These are phyloP conservation scores for Citrus unshiu DNA, from an alignment of 345 rosid species.

Conservation along the genomic window DNA sequence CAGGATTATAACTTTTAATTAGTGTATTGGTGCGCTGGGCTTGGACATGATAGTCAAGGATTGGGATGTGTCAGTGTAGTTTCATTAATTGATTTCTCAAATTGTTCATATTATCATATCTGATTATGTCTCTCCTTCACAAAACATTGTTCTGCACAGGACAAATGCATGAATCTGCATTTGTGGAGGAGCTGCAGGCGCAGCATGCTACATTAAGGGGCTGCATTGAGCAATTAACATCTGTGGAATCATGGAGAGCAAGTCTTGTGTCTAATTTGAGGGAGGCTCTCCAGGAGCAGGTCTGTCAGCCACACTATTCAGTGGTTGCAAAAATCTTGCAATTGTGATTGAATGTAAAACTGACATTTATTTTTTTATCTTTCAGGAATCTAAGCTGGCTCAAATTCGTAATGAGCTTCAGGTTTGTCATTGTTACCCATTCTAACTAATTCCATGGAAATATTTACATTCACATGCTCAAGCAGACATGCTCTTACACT, in stretches of 20 bases:
- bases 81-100: background rate
- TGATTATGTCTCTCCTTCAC: background rate
- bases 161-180: conserved; percentile 42
- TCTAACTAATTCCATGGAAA: background rate
- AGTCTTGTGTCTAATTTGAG: conserved; percentile 67
- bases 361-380: conserved; percentile 17
- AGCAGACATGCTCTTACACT: background rate
- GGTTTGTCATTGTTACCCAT: conserved; percentile 39
- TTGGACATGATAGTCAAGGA: background rate
- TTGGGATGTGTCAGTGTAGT: background rate
- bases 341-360: conserved; percentile 15
- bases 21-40: background rate
- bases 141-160: conserved; percentile 35
- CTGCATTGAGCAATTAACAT: conserved; percentile 66
- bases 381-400: conserved; percentile 80
- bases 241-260: conserved; percentile 62
- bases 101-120: background rate
- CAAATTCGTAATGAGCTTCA: conserved; percentile 72
- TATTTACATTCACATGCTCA: background rate
- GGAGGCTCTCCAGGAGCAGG: conserved; percentile 94
- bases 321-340: background rate
- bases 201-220: conserved; percentile 62
- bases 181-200: conserved; percentile 70
- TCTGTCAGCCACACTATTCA: conserved; percentile 24
- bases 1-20: background rate